Conservation (phyloP, 2,329 filamentous ascomycete genomes). For the Sporothrix phasma region DNA sequence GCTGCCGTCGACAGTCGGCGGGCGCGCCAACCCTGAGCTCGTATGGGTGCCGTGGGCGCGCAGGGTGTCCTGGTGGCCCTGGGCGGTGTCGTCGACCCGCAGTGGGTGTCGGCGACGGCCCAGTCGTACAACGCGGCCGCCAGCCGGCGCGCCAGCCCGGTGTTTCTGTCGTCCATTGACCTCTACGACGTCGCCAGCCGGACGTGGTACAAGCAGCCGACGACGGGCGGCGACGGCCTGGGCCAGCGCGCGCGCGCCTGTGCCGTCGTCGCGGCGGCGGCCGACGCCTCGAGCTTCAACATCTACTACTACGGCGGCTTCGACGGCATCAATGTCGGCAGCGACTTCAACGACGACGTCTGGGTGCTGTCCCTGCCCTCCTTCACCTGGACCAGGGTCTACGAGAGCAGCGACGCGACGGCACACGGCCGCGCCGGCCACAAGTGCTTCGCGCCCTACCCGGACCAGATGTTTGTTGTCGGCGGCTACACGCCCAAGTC, state of each 20-base stretch:
- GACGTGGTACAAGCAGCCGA: slow-evolving; percentile 65
- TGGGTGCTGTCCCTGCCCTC: slow-evolving; percentile 73
- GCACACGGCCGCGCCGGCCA: slow-evolving; percentile 59
- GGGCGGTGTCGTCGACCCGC: slow-evolving; percentile 59
- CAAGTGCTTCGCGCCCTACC: slow-evolving; percentile 64
- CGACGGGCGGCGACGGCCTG: slow-evolving; percentile 49
- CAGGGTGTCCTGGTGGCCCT: slow-evolving; percentile 69
- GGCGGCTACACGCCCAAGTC: slow-evolving; percentile 49
- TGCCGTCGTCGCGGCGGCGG: slow-evolving; percentile 61
- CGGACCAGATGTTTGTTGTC: slow-evolving; percentile 69
- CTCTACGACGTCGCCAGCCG: slow-evolving; percentile 66
- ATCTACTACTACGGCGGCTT: slow-evolving; percentile 81
- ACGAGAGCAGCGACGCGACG: slow-evolving; percentile 30
- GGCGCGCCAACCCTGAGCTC: slow-evolving; percentile 53
- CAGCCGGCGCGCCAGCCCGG: slow-evolving; percentile 51
- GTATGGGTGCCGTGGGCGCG: slow-evolving; percentile 66
- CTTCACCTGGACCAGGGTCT: slow-evolving; percentile 63
- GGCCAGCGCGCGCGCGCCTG: slow-evolving; percentile 55
- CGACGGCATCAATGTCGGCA: slow-evolving; percentile 35
- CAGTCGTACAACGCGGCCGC: slow-evolving; percentile 27
- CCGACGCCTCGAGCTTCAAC: slow-evolving; percentile 65
- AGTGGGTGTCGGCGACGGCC: slow-evolving; percentile 29
- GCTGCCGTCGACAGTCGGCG: slow-evolving; percentile 38
- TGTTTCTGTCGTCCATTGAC: slow-evolving; percentile 63
- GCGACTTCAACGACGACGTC: slow-evolving; percentile 52